phyloP scores from a whole-genome alignment of 1,284 basidiomycete species.

The Trametes pubescens region DNA sequence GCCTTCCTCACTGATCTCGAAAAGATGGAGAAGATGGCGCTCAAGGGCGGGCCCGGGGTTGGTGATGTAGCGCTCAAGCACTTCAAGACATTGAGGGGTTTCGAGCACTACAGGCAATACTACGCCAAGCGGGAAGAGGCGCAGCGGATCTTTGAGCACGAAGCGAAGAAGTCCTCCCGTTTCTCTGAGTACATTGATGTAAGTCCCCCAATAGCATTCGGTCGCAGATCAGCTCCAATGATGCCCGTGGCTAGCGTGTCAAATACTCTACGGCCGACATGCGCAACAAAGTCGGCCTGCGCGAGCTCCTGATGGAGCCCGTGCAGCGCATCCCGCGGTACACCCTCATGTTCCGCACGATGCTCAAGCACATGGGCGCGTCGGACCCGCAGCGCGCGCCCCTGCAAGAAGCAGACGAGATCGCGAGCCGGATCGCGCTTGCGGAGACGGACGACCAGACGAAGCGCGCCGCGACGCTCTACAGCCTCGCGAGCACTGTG shows the following conservation, averaged over 20 bases:
- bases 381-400: conserved; percentile 83
- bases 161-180: conserved; percentile 77
- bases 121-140: conserved; percentile 95
- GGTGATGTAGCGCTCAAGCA: conserved; percentile 90
- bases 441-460: conserved; percentile 95
- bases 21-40: conserved; percentile 59
- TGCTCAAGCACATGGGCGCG: conserved; percentile 87
- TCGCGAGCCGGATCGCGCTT: conserved; percentile 90
- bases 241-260: conserved; percentile 64
- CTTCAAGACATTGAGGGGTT: conserved; percentile 82
- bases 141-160: conserved; percentile 86
- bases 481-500: conserved; percentile 85
- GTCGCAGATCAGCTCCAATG: conserved; percentile 15
- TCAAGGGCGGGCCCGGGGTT: conserved; percentile 68
- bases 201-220: conserved; percentile 36
- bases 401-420: conserved; percentile 86
- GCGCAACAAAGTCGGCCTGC: conserved; percentile 87
- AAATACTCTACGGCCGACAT: conserved; percentile 89
- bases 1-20: conserved; percentile 89
- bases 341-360: conserved; percentile 90
- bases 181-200: conserved; percentile 91
- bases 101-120: conserved; percentile 92
- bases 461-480: conserved; percentile 88
- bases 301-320: conserved; percentile 98
- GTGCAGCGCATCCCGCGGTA: conserved; percentile 98